Conservation (phyloP, 202 grass and related monocot genomes). For the Zoysia matrella region DNA sequence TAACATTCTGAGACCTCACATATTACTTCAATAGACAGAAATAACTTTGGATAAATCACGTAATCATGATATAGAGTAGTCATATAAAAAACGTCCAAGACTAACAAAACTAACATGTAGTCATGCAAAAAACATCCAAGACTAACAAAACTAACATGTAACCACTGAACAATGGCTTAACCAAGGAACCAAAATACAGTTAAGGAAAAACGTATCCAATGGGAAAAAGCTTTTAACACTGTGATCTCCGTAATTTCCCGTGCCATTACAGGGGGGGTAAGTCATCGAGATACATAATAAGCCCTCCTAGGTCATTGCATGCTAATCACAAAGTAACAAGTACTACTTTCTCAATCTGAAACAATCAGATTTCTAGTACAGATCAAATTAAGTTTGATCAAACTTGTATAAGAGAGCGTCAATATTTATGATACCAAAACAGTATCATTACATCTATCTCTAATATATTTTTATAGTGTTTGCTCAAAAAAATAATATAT, state of each 20-base stretch:
- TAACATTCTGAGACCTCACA: background rate
- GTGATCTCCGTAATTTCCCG: background rate
- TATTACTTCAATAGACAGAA: background rate
- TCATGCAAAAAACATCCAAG: too few species aligned
- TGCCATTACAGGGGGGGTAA: slow-evolving; percentile 6
- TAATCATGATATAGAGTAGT: background rate
- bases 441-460: too few species aligned
- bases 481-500: too few species aligned
- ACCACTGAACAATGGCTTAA: slow-evolving; percentile 7
- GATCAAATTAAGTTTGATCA: too few species aligned
- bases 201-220: background rate
- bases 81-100: background rate
- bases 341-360: too few species aligned
- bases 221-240: background rate
- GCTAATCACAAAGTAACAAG: slow-evolving; percentile 6
- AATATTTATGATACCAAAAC: too few species aligned
- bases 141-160: background rate
- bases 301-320: background rate
- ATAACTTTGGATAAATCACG: background rate
- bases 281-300: slow-evolving; percentile 1
- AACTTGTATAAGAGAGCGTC: too few species aligned
- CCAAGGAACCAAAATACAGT: background rate
- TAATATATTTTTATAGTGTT: too few species aligned
- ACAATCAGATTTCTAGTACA: too few species aligned
- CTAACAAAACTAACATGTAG: too few species aligned